These are phyloP conservation scores for Exophiala sp. DNA, from an alignment of 2,329 filamentous ascomycete genomes.

Conservation along the genomic window DNA sequence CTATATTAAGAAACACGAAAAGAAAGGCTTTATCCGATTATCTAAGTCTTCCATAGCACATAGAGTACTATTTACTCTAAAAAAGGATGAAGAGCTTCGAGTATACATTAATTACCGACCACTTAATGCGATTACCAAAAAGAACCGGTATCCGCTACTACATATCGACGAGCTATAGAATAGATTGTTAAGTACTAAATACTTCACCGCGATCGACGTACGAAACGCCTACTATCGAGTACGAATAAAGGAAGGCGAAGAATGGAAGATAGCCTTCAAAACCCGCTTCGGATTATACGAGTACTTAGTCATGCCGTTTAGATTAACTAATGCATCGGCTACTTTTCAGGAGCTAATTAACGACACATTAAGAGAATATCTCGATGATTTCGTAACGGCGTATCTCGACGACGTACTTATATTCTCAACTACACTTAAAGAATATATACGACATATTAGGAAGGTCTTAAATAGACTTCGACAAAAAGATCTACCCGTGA, in stretches of 20 bases:
- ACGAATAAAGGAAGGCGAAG: slow-evolving; percentile 19
- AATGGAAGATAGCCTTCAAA: slow-evolving; percentile 24
- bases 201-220: not conserved
- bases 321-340: not conserved
- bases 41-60: not conserved
- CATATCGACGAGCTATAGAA: not conserved
- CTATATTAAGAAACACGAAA: not conserved
- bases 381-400: slow-evolving; percentile 18
- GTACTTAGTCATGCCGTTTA: slow-evolving; percentile 1
- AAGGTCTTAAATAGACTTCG: slow-evolving; percentile 20
- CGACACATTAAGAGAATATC: slow-evolving; percentile 4
- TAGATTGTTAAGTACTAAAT: not conserved
- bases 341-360: slow-evolving; percentile 12
- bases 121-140: not conserved
- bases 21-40: not conserved
- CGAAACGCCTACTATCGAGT: slow-evolving; percentile 15
- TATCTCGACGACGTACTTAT: slow-evolving; percentile 28
- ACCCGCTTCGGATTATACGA: slow-evolving; percentile 13
- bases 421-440: slow-evolving; percentile 18
- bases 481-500: slow-evolving; percentile 16
- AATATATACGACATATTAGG: slow-evolving; percentile 6
- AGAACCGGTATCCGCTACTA: not conserved
- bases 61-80: not conserved
- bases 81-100: not conserved
- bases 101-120: not conserved